phyloP scores from a whole-genome alignment of 352 stramenopile species.

The Pythium brassicae region DNA sequence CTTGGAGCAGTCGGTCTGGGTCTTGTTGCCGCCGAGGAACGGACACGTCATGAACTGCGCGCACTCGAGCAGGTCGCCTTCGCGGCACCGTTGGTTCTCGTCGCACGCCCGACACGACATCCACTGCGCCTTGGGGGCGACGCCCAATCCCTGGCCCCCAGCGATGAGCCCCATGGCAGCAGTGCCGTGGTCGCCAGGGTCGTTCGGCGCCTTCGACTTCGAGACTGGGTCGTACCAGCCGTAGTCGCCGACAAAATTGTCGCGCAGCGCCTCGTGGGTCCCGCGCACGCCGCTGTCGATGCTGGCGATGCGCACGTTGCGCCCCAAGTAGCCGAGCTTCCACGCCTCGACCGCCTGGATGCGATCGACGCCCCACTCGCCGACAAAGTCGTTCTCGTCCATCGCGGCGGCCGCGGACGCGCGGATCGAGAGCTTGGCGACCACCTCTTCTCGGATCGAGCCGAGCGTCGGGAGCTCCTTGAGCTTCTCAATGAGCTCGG shows the following conservation, averaged over 20 bases:
- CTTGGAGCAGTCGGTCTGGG: conserved; percentile 30
- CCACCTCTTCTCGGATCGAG: conserved; percentile 21
- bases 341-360: conserved; percentile 36
- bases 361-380: conserved; percentile 34
- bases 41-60: conserved; percentile 46
- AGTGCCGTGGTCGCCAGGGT: conserved; percentile 34
- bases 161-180: conserved; percentile 29
- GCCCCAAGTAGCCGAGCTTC: conserved; percentile 30
- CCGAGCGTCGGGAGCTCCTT: conserved; percentile 22
- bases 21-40: conserved; percentile 16
- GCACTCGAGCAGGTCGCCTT: conserved; percentile 33
- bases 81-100: conserved; percentile 19
- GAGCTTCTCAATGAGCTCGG: conserved; percentile 30
- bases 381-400: conserved; percentile 16
- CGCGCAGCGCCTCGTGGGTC: conserved; percentile 28
- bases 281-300: conserved; percentile 43
- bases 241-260: conserved; percentile 28
- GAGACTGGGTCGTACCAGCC: conserved; percentile 53
- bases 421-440: conserved; percentile 17
- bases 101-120: conserved; percentile 42
- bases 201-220: conserved; percentile 22
- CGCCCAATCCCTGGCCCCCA: conserved; percentile 23
- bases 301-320: conserved; percentile 31
- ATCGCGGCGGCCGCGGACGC: conserved; percentile 6
- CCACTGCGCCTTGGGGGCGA: conserved; percentile 32